These are phyloP conservation scores for Ceratocystis eucalypticola DNA, from an alignment of 2,329 filamentous ascomycete species.

Conservation along the genomic window DNA sequence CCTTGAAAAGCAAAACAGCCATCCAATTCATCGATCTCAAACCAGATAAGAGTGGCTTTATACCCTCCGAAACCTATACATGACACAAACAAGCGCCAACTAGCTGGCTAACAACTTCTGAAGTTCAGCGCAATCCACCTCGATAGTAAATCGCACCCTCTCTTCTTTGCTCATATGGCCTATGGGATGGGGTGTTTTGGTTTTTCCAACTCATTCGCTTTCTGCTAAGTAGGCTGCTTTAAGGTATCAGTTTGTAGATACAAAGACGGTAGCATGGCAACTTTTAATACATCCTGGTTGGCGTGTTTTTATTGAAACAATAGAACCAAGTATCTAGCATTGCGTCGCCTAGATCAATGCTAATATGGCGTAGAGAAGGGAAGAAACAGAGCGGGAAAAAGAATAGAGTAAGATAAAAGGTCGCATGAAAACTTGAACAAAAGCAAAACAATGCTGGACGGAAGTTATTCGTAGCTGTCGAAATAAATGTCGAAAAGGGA, in stretches of 20 bases:
- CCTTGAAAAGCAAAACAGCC: neutral
- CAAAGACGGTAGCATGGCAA: too few species aligned
- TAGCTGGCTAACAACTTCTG: conserved; percentile 3
- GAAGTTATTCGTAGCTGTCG: conserved; percentile 9
- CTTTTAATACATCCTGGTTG: too few species aligned
- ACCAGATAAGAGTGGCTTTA: conserved; percentile 32
- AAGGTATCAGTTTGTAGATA: too few species aligned
- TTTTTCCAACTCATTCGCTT: neutral
- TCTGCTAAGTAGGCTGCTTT: too few species aligned
- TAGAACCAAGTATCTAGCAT: too few species aligned
- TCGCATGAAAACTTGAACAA: conserved; percentile 6
- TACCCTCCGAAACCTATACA: conserved; percentile 35
- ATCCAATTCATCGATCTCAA: conserved; percentile 27
- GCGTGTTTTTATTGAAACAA: neutral
- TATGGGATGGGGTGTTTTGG: neutral
- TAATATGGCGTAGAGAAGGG: neutral
- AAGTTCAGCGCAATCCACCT: conserved; percentile 15
- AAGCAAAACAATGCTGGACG: conserved; percentile 13
- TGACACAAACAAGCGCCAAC: conserved; percentile 24
- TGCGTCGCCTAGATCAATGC: neutral
- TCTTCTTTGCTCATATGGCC: neutral
- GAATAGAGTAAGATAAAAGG: conserved; percentile 10
- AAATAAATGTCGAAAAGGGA: conserved; percentile 8
- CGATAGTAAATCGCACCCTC: conserved; percentile 12
- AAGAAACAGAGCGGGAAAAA: neutral